phyloP scores from a whole-genome alignment of 2,329 filamentous ascomycete species.

The Penicillium rolfsii region DNA sequence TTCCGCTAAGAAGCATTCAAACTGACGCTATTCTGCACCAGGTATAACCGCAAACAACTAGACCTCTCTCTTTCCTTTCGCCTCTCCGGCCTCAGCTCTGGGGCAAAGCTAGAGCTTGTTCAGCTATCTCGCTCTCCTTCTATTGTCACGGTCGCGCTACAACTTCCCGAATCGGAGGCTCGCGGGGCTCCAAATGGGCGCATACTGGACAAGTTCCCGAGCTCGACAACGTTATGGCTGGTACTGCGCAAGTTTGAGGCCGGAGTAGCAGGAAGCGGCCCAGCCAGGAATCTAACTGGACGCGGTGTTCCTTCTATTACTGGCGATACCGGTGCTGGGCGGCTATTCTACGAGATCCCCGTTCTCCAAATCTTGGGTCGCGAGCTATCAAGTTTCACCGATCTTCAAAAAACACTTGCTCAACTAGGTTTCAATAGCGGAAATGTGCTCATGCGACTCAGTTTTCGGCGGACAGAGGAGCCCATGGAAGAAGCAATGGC shows the following conservation, averaged over 20 bases:
- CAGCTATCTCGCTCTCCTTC: slow-evolving; percentile 83
- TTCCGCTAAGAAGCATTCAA: slow-evolving; percentile 1
- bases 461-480: slow-evolving; percentile 73
- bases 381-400: slow-evolving; percentile 74
- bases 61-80: slow-evolving; percentile 85
- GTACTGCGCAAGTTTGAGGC: slow-evolving; percentile 89
- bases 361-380: slow-evolving; percentile 81
- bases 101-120: slow-evolving; percentile 91
- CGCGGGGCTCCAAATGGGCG: slow-evolving; percentile 66
- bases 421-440: slow-evolving; percentile 87
- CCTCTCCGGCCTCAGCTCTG: slow-evolving; percentile 77
- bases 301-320: slow-evolving; percentile 68
- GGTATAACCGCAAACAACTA: slow-evolving; percentile 80
- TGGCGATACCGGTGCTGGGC: slow-evolving; percentile 64
- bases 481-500: slow-evolving; percentile 84
- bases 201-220: slow-evolving; percentile 82
- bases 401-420: slow-evolving; percentile 85
- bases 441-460: slow-evolving; percentile 75
- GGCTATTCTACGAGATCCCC: slow-evolving; percentile 86
- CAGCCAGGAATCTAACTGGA: slow-evolving; percentile 78
- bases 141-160: slow-evolving; percentile 84
- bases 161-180: slow-evolving; percentile 74
- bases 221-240: slow-evolving; percentile 85
- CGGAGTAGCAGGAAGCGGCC: slow-evolving; percentile 63
- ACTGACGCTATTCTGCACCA: slow-evolving; percentile 40